Conservation (phyloP, 768 basidiomycete genomes). For the Lactarius sanguifluus region DNA sequence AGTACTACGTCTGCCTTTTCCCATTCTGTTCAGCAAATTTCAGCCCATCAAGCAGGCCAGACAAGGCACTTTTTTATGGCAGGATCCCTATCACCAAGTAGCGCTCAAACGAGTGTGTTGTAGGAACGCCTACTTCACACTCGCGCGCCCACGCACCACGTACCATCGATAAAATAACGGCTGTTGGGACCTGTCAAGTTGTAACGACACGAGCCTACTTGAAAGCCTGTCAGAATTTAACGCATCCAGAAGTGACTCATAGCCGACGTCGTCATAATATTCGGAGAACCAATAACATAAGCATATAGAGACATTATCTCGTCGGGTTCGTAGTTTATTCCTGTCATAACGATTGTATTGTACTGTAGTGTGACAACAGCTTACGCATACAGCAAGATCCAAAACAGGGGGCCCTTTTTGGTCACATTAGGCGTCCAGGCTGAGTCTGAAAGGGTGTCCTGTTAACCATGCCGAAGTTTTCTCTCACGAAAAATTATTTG, state of each 20-base stretch:
- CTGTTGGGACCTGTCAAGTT: background rate
- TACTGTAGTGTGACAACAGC: background rate
- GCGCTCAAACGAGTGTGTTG: background rate
- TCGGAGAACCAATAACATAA: background rate
- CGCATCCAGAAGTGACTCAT: too few species aligned
- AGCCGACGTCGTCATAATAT: background rate
- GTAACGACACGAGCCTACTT: background rate
- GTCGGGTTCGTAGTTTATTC: background rate
- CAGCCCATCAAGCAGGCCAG: background rate
- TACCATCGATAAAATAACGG: background rate
- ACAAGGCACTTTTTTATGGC: slow-evolving; percentile 6
- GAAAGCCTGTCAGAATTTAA: background rate
- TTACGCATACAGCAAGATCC: too few species aligned
- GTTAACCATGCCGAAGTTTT: too few species aligned
- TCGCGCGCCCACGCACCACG: background rate
- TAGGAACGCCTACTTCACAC: background rate
- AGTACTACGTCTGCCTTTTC: slow-evolving; percentile 19
- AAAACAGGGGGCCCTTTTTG: too few species aligned
- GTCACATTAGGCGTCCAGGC: too few species aligned
- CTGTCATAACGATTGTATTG: background rate
- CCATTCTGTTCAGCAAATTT: slow-evolving; percentile 4
- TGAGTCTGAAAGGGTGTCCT: too few species aligned
- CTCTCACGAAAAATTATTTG: too few species aligned
- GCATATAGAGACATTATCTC: background rate
- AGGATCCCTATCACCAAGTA: slow-evolving; percentile 1